Base-by-base conservation (phyloP, 2,329 filamentous ascomycete species). In the Cordyceps fumosorosea region DNA sequence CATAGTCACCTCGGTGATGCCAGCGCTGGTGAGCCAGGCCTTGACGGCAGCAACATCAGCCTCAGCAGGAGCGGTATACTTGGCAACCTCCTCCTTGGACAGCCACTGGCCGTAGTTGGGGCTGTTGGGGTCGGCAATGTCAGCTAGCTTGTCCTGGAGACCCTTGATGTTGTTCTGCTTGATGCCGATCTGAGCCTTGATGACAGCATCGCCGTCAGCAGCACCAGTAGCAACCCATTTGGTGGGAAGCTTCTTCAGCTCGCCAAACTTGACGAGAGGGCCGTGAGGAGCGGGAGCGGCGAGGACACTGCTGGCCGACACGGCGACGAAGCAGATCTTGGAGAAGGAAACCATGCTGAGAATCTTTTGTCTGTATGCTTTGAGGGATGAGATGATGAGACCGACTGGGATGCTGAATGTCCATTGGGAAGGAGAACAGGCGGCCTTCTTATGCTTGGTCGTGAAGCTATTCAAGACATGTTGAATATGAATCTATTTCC, bases 71-170 rank as follows among this genome's bases (percentile, higher is more conserved):
- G 54, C 64, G 55, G 68, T 70, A 53, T 67, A 64, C 29, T 67
- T 63, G 48, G 67, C 66, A 29, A 71, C 64, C 48, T 69, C 66
- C 11, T 66, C 61, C 40, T 60, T 62, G 34, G 64, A 65, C 22
- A 71, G 63, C 60, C 69, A 70, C 32, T 67, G 65, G 26, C 69
- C 69, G 59, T 71, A 71, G 55, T 67, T 66, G 26, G 65, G 58
- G 61, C 69, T 70, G 50, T 60, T 59, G 5, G 69, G 69, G 37
- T 69, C 65, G 18, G 69, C 68, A 7, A 71, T 65, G 10, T 66
- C 64, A 14, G 62, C 60, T 26, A 71, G 69, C 60, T 63, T 65
- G n/a, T 65, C 52, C 47, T 70, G 66, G 18, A 71, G 67, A 44
- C 64, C 63, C 22, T 68, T 63, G 22, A 70, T 67, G 61, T 71